Base-by-base conservation (phyloP, 345 rosid genomes). In the Erysimum cheiranthoides region DNA sequence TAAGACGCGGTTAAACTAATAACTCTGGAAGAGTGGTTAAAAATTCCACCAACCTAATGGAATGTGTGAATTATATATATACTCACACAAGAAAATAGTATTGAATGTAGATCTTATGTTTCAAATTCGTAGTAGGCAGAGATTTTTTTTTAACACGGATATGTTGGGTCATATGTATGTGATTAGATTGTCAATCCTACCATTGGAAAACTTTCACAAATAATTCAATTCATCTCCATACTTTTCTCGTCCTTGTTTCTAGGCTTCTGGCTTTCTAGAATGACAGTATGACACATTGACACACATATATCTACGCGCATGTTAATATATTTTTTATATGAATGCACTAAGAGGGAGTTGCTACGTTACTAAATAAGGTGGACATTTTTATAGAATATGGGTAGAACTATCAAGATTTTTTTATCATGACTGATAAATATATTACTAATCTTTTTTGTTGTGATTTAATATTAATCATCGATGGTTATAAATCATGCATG, bases 11-110 rank as follows among this genome's bases (percentile, higher is more conserved):
- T 68, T 76, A 62, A 69, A 60, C 43, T 59, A 78, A 66, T 78
- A 58, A 72, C 73, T 65, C 47, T 27, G n/a, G 34, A 60, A 66
- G 70, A 51, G 81, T 73, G 81, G 81, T 78, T 78, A 78, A 72
- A 78, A 10, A 25, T 43, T 59, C 12, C 74, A 78, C 81, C 81
- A 78, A 73, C 73, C 70, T 72, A 78, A 42, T 39, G 64, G 70
- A 66, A 59, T 78, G 77, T 70, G 75, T 40, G 42, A 53, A 54
- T 34, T 12, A 62, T 61, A 52, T 35, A 40, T 53, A 52, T 5
- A 27, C 25, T 21, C 8, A 36, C 8, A 59, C 62, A 68, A 9
- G 38, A 51, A 68, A 51, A n/a, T 31, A 52, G 10, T 52, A 60
- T 49, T 35, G 1, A 3, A 18, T 35, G 14, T 40, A 31, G 18